phyloP scores from a whole-genome alignment of 1,284 basidiomycete species.

The Ustilago sp. region DNA sequence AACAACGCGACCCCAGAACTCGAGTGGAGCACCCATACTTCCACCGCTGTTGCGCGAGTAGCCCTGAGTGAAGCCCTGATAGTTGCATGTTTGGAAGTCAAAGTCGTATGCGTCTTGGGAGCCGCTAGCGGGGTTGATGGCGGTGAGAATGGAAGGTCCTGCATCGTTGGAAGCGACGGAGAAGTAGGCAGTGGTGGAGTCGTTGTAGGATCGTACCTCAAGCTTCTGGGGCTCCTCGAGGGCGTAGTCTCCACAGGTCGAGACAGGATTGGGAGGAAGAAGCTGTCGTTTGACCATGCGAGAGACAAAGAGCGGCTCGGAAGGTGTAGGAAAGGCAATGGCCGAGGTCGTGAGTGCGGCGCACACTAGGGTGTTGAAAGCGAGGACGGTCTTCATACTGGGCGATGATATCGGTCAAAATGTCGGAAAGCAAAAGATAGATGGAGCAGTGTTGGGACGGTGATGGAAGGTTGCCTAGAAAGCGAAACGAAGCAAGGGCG shows the following conservation, averaged over 20 bases:
- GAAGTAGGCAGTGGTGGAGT: slow-evolving; percentile 13
- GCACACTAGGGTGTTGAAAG: slow-evolving; percentile 15
- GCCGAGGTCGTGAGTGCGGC: slow-evolving; percentile 15
- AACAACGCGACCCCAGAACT: slow-evolving; percentile 39
- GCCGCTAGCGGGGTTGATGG: slow-evolving; percentile 3
- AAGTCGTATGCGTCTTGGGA: slow-evolving; percentile 11
- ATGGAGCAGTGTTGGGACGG: not conserved
- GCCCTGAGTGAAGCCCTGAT: slow-evolving; percentile 34
- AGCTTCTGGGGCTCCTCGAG: slow-evolving; percentile 27
- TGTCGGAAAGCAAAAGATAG: not conserved
- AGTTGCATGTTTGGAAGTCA: slow-evolving; percentile 39
- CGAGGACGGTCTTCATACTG: slow-evolving; percentile 27
- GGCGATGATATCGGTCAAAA: not conserved
- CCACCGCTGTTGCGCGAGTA: slow-evolving; percentile 31
- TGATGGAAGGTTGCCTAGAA: not conserved
- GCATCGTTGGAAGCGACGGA: slow-evolving; percentile 1
- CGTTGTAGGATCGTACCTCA: slow-evolving; percentile 27
- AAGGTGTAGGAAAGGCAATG: slow-evolving; percentile 18
- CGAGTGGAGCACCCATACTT: slow-evolving; percentile 39
- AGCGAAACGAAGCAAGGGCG: not conserved
- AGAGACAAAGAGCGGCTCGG: slow-evolving; percentile 30
- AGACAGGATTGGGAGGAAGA: slow-evolving; percentile 4
- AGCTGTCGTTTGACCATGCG: slow-evolving; percentile 26
- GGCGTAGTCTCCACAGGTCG: slow-evolving; percentile 23
- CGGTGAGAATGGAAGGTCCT: not conserved